phyloP scores from a whole-genome alignment of 1,284 basidiomycete species.

The Pyrrhoderma lamaoense region DNA sequence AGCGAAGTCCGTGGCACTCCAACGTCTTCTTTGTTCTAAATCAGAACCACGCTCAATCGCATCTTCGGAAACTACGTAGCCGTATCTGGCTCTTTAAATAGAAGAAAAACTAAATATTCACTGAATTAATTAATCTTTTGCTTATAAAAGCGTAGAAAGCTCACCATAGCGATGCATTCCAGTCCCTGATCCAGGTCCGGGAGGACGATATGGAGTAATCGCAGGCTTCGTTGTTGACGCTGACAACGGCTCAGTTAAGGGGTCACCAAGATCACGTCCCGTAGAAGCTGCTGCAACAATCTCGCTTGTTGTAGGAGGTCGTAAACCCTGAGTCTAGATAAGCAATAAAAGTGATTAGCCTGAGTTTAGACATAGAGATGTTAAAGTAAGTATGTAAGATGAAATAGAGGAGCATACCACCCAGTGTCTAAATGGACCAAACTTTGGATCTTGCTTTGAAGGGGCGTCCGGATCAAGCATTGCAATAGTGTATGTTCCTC shows the following conservation, averaged over 20 bases:
- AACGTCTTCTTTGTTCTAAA: conserved; percentile 42
- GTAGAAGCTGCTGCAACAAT: conserved; percentile 11
- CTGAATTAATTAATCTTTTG: background rate
- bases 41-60: conserved; percentile 40
- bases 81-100: conserved; percentile 49
- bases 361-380: background rate
- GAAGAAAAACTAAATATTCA: conserved; percentile 39
- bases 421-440: conserved; percentile 59
- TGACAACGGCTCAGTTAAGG: conserved; percentile 20
- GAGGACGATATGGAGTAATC: conserved; percentile 50
- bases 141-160: background rate
- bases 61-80: conserved; percentile 26
- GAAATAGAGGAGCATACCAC: conserved; percentile 39
- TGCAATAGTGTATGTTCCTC: conserved; percentile 49
- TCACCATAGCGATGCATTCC: conserved; percentile 56
- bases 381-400: background rate
- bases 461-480: conserved; percentile 69
- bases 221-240: conserved; percentile 41
- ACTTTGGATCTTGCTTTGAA: conserved; percentile 45
- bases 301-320: conserved; percentile 30
- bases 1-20: conserved; percentile 49
- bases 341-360: background rate
- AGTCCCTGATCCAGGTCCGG: conserved; percentile 47
- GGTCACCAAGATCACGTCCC: conserved; percentile 4
- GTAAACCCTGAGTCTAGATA: conserved; percentile 48